Evolutionary conservation across 2,329 filamentous ascomycete genomes (phyloP).

Genomic region (Allantophomopsis lycopodina): DNA sequence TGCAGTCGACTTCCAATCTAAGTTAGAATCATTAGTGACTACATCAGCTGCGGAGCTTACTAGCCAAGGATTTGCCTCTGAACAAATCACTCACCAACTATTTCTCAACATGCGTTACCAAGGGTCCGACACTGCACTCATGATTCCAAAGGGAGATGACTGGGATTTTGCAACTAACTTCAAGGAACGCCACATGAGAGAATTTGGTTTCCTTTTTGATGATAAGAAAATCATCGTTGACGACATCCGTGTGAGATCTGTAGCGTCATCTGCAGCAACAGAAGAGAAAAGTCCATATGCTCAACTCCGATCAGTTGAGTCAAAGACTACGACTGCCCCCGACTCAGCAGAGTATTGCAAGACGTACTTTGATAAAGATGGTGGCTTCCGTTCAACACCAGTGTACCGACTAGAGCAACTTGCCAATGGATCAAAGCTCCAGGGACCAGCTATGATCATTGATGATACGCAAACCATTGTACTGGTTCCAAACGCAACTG

Average conservation of each 20-base stretch:
- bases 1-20: slow-evolving; percentile 48
- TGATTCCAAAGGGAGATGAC: slow-evolving; percentile 58
- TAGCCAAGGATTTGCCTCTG: slow-evolving; percentile 66
- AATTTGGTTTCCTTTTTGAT: slow-evolving; percentile 78
- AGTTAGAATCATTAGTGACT: slow-evolving; percentile 66
- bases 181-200: slow-evolving; percentile 74
- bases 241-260: slow-evolving; percentile 76
- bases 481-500: slow-evolving; percentile 64
- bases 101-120: slow-evolving; percentile 91
- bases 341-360: slow-evolving; percentile 24
- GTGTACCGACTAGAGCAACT: slow-evolving; percentile 74
- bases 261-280: slow-evolving; percentile 76
- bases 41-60: slow-evolving; percentile 54
- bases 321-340: background rate
- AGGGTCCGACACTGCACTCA: slow-evolving; percentile 80
- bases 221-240: slow-evolving; percentile 83
- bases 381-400: slow-evolving; percentile 59
- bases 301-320: slow-evolving; percentile 43
- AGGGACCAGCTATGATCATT: slow-evolving; percentile 74
- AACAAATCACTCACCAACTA: slow-evolving; percentile 72
- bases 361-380: slow-evolving; percentile 61
- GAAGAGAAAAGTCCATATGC: slow-evolving; percentile 72
- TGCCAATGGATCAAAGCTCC: slow-evolving; percentile 54
- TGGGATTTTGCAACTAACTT: slow-evolving; percentile 83
- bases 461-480: slow-evolving; percentile 89